Conservation (phyloP, 2,329 filamentous ascomycete species). For the Colletotrichum lentis region DNA sequence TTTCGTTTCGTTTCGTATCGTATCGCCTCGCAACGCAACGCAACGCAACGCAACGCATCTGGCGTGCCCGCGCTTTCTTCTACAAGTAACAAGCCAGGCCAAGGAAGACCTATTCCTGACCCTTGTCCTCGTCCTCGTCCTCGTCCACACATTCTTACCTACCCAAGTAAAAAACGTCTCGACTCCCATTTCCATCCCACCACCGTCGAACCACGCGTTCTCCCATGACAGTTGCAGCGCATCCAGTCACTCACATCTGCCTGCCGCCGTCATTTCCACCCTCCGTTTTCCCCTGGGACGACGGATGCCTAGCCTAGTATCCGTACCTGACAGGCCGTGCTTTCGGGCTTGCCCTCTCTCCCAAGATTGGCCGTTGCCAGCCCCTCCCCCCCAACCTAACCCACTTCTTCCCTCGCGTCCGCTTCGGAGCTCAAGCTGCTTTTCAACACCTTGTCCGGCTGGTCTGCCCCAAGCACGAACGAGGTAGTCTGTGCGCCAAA, state of each 20-base stretch:
- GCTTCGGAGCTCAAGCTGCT: constrained; percentile 30
- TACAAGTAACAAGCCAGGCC: neutral
- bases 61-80: constrained; percentile 15
- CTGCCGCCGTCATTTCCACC: neutral
- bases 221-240: neutral
- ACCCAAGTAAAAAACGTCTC: no score
- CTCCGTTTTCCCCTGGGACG: neutral
- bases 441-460: constrained; percentile 23
- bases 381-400: constrained; percentile 7
- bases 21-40: constrained; percentile 1
- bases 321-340: constrained; percentile 7
- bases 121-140: neutral
- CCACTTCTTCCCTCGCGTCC: constrained; percentile 35
- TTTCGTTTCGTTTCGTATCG: constrained; percentile 10
- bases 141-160: neutral
- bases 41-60: constrained; percentile 10
- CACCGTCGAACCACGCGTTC: neutral
- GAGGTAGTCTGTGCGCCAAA: constrained; percentile 34
- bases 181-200: neutral
- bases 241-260: neutral
- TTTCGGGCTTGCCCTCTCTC: neutral
- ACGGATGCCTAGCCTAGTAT: neutral
- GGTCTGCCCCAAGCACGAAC: constrained; percentile 2
- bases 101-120: neutral
- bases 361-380: constrained; percentile 3